These are phyloP conservation scores for Saccharomyces hybrid DNA, from an alignment of 1,139 yeast species.

Conservation along the genomic window DNA sequence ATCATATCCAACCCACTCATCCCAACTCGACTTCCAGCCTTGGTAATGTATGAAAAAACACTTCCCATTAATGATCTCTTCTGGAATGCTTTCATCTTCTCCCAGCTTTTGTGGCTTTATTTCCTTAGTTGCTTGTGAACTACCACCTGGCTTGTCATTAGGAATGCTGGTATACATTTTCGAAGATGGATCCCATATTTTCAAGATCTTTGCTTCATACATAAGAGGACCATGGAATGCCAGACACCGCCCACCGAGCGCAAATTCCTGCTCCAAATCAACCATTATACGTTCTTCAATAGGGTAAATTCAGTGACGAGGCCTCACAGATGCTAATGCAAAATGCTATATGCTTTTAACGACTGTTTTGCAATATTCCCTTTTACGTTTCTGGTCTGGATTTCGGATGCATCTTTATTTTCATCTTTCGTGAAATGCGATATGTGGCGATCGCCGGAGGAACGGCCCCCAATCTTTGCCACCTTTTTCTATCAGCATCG, in stretches of 20 bases:
- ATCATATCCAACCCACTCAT: constrained; percentile 81
- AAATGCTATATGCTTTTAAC: neutral
- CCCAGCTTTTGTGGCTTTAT: constrained; percentile 13
- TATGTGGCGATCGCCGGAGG: neutral
- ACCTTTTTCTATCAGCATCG: neutral
- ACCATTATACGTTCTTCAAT: neutral
- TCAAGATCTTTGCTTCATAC: constrained; percentile 78
- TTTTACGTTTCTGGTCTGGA: neutral
- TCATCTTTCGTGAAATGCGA: neutral
- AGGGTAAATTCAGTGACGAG: neutral
- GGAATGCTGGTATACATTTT: constrained; percentile 27
- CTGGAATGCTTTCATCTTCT: constrained; percentile 36
- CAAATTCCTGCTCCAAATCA: constrained; percentile 8
- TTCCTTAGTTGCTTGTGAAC: constrained; percentile 10
- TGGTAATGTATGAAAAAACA: constrained; percentile 77
- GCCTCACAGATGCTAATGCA: neutral
- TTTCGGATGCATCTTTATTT: neutral
- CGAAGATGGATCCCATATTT: constrained; percentile 50
- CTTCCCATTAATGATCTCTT: constrained; percentile 34
- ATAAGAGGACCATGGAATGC: constrained; percentile 90
- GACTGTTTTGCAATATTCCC: neutral
- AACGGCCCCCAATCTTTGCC: neutral
- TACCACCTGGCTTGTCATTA: constrained; percentile 6
- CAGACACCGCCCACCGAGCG: constrained; percentile 46
- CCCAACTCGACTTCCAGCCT: constrained; percentile 97